These are phyloP conservation scores for Pichiaceae sp. DNA, from an alignment of 1,139 yeast species.

Conservation along the genomic window DNA sequence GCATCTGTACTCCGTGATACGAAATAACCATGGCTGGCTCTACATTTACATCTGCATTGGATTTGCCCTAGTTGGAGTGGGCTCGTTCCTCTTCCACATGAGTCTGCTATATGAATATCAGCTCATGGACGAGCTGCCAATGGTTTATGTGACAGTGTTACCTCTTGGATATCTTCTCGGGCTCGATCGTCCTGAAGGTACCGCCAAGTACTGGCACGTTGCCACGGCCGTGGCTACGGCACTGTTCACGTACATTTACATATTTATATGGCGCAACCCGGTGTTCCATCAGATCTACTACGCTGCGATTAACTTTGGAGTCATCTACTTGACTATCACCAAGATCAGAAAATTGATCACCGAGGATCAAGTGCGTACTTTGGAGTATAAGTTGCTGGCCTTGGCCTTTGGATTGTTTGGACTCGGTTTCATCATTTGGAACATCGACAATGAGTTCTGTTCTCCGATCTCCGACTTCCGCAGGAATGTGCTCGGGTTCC, in stretches of 20 bases:
- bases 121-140: constrained; percentile 88
- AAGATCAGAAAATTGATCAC: constrained; percentile 16
- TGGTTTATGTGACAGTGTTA: constrained; percentile 95
- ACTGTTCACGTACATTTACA: constrained; percentile 53
- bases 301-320: constrained; percentile 45
- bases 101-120: constrained; percentile 84
- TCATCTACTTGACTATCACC: constrained; percentile 22
- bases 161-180: constrained; percentile 89
- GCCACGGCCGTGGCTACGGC: constrained; percentile 49
- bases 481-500: constrained; percentile 66
- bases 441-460: constrained; percentile 79
- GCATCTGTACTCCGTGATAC: constrained; percentile 54
- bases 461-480: constrained; percentile 52
- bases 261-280: constrained; percentile 62
- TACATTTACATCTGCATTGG: constrained; percentile 70
- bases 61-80: constrained; percentile 81
- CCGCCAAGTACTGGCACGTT: constrained; percentile 22
- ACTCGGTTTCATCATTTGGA: constrained; percentile 76
- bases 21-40: constrained; percentile 57
- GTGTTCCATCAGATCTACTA: constrained; percentile 81
- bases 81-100: constrained; percentile 96
- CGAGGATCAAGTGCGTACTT: constrained; percentile 11
- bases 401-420: constrained; percentile 36
- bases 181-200: constrained; percentile 38
- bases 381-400: constrained; percentile 17